These are phyloP conservation scores for Pugionium dolabratum DNA, from an alignment of 345 rosid species.

Conservation along the genomic window DNA sequence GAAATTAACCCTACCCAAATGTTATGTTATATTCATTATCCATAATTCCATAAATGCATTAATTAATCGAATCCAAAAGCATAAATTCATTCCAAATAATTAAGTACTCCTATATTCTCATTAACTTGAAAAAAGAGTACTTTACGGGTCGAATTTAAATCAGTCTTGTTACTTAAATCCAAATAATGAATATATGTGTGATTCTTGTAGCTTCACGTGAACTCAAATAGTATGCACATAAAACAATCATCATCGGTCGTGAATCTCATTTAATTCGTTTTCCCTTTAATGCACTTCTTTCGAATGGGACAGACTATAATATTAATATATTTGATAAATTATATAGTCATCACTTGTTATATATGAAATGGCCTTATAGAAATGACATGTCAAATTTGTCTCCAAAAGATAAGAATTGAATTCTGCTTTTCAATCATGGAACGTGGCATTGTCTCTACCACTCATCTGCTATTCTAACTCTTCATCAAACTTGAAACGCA, in stretches of 20 bases:
- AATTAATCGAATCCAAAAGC: conserved; percentile 13
- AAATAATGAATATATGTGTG: conserved; percentile 24
- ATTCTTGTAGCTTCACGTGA: conserved; percentile 40
- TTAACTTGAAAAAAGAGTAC: not conserved
- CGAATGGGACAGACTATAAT: conserved; percentile 24
- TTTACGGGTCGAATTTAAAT: conserved; percentile 17
- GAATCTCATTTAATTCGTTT: conserved; percentile 32
- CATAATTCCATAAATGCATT: conserved; percentile 14
- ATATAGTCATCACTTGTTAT: not conserved
- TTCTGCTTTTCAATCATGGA: conserved; percentile 30
- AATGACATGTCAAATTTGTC: conserved; percentile 38
- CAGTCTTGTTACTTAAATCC: conserved; percentile 15
- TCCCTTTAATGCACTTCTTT: conserved; percentile 25
- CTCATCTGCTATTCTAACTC: conserved; percentile 13
- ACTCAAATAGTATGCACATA: conserved; percentile 19
- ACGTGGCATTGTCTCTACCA: conserved; percentile 39
- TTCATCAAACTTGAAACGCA: not conserved
- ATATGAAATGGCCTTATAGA: conserved; percentile 25
- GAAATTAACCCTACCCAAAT: conserved; percentile 21
- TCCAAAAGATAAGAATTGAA: conserved; percentile 27
- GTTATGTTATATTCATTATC: conserved; percentile 10
- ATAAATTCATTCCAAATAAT: conserved; percentile 16
- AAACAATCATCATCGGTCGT: conserved; percentile 29
- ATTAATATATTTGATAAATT: conserved; percentile 1
- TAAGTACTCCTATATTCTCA: not conserved